Conservation (phyloP, 2,329 filamentous ascomycete genomes). For the Chaetomiaceae sp. region DNA sequence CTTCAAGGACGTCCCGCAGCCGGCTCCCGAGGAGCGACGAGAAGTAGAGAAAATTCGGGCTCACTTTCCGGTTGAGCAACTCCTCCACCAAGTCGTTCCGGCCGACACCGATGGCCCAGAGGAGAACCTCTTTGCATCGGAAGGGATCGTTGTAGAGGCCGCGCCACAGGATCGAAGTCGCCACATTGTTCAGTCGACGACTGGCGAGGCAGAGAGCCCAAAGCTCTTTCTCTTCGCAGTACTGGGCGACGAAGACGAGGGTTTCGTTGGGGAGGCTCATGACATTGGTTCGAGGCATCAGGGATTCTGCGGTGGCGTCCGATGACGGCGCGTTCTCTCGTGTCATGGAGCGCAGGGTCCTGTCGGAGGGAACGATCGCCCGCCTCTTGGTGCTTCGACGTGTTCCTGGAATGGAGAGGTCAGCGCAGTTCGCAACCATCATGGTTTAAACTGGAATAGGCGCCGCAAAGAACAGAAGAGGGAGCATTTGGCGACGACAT, state of each 20-base stretch:
- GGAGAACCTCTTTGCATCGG: constrained; percentile 6
- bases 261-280: constrained; percentile 1
- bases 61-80: not conserved
- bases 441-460: too few species aligned
- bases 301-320: too few species aligned
- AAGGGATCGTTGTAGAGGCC: not conserved
- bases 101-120: constrained; percentile 2
- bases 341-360: too few species aligned
- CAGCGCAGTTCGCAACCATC: too few species aligned
- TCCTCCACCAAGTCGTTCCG: not conserved
- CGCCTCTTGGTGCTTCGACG: too few species aligned
- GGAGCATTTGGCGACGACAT: too few species aligned
- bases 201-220: not conserved
- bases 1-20: not conserved
- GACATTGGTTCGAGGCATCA: not conserved
- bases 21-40: not conserved
- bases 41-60: constrained; percentile 1
- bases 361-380: too few species aligned
- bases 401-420: too few species aligned
- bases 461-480: too few species aligned
- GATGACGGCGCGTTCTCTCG: too few species aligned
- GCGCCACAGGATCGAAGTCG: not conserved
- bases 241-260: not conserved
- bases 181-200: not conserved
- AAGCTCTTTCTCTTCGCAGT: not conserved